Conservation (phyloP, 345 rosid genomes). For the Moricandia arvensis region DNA sequence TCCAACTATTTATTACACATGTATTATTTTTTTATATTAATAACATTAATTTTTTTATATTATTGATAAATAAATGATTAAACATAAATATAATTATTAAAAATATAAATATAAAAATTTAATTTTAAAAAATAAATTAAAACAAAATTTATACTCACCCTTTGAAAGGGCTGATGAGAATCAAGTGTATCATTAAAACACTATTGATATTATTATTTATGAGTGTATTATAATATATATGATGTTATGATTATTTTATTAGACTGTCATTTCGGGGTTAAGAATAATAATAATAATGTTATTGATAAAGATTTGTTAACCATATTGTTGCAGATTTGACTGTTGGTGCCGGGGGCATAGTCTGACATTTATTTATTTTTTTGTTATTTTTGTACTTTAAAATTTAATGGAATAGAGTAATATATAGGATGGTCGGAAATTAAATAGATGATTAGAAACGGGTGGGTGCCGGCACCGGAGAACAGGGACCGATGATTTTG, state of each 20-base stretch:
- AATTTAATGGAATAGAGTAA: constrained; percentile 5
- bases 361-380: constrained; percentile 24
- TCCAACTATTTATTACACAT: too few relatives aligned
- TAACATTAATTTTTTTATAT: too few relatives aligned
- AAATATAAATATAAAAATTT: too few relatives aligned
- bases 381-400: constrained; percentile 11
- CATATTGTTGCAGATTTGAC: constrained; percentile 23
- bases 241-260: constrained; percentile 16
- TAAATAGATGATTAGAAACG: constrained; percentile 12
- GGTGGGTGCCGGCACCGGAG: constrained; percentile 36
- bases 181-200: constrained; percentile 4
- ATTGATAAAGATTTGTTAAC: constrained; percentile 5
- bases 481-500: constrained; percentile 29
- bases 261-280: constrained; percentile 29
- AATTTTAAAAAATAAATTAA: too few relatives aligned
- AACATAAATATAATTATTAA: too few relatives aligned
- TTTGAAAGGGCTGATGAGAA: too few relatives aligned
- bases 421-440: constrained; percentile 31
- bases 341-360: constrained; percentile 24
- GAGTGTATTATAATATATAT: background rate
- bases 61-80: too few relatives aligned
- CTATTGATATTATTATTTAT: background rate
- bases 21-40: too few relatives aligned
- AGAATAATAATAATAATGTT: constrained; percentile 3
- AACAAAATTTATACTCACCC: too few relatives aligned